These are phyloP conservation scores for Paramecium pentaurelia DNA, from an alignment of 73 alveolate genomes.

Conservation along the genomic window DNA sequence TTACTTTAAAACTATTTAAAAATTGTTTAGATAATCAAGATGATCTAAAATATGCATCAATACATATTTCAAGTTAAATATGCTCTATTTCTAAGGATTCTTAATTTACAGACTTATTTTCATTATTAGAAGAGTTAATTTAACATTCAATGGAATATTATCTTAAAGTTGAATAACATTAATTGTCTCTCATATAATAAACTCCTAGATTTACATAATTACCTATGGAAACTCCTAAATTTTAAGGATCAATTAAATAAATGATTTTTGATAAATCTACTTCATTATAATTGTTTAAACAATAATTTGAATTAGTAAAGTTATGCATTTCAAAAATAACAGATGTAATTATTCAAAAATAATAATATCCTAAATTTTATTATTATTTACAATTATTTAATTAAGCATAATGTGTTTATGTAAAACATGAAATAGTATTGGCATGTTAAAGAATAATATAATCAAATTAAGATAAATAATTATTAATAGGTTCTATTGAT, in stretches of 20 bases:
- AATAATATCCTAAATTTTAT: not conserved
- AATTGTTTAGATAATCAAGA: not conserved
- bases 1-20: not conserved
- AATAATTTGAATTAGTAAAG: not conserved
- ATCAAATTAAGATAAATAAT: not conserved
- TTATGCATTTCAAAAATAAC: not conserved
- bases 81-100: not conserved
- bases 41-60: constrained; percentile 6
- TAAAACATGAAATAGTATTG: not conserved
- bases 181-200: not conserved
- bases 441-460: not conserved
- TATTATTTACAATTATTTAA: constrained; percentile 2
- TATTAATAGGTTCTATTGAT: not conserved
- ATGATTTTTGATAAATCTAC: not conserved
- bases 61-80: not conserved
- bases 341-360: not conserved
- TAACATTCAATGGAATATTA: not conserved
- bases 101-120: not conserved
- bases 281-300: not conserved
- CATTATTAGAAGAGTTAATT: not conserved
- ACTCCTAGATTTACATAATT: constrained; percentile 23
- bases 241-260: not conserved
- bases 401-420: constrained; percentile 18
- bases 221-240: constrained; percentile 44
- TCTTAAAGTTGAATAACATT: not conserved